Percentiles rank a stretch among this genome's conserved stretches.
Conservation (phyloP, 78 protist genomes). For the Mantamonas sphyraenae region DNA sequence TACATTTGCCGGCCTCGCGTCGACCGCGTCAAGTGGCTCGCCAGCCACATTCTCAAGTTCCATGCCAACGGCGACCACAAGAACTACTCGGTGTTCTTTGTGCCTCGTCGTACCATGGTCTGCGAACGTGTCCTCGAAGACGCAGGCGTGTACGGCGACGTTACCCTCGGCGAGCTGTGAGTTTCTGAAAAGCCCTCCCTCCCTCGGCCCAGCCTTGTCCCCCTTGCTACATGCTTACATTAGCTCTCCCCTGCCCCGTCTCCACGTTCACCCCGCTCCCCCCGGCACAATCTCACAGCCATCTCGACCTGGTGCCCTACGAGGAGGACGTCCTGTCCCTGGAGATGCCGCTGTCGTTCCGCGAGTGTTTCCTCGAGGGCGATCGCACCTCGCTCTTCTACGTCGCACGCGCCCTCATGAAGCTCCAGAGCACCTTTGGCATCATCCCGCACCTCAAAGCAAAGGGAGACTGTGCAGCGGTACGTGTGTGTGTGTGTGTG, state of each 20-base stretch:
- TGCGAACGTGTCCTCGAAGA: conserved; percentile 71
- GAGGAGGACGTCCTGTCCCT: conserved; percentile 81
- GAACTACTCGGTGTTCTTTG: conserved; percentile 42
- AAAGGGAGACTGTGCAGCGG: conserved; percentile 57
- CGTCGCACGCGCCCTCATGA: conserved; percentile 64
- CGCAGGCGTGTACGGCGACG: conserved; percentile 50
- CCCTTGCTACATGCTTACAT: background rate
- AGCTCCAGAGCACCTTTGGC: conserved; percentile 69
- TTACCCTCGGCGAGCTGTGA: conserved; percentile 1
- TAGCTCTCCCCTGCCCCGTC: background rate
- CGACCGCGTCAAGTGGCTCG: background rate
- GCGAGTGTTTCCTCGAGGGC: conserved; percentile 51
- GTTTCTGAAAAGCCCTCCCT: background rate
- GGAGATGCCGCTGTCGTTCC: conserved; percentile 43
- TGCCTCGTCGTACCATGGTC: conserved; percentile 58
- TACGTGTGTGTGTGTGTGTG: background rate
- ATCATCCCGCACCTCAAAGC: conserved; percentile 60
- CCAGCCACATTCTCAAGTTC: conserved; percentile 4
- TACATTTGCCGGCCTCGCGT: conserved; percentile 66
- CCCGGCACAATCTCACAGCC: background rate
- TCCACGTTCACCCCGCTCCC: background rate
- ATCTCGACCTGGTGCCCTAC: conserved; percentile 67
- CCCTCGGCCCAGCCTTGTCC: background rate
- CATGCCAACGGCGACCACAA: conserved; percentile 13
- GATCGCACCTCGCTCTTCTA: conserved; percentile 42